Evolutionary conservation across 768 basidiomycete species (phyloP), one percentile per base, ranked within the genome.

Genomic region (Boletus rubroflammeus): DNA sequence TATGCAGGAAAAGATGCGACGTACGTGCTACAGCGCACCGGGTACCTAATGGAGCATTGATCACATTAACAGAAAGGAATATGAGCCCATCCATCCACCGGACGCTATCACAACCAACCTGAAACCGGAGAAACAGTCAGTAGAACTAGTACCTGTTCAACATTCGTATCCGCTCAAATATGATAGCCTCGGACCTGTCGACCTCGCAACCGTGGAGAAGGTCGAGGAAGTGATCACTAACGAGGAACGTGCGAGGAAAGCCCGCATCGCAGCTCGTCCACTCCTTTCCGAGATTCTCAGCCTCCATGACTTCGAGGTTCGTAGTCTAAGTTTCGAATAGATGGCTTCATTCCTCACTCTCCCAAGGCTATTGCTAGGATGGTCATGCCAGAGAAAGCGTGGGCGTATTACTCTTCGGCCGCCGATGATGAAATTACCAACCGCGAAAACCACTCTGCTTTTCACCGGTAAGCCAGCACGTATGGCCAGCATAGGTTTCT

Each of bases 351-450:
- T 25, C n/a, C 39, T 63, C 50, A 62, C 1, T 31, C 15, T 26
- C n/a, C 19, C 29, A 53, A 93, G 90, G 81, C 88, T 17, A 85
- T 98, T 49, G 94, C 93, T 9, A 88, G 81, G 69, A 76, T 76
- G 62, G 86, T 90, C 11, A 85, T 98, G 77, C 73, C 84, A 2
- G 85, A 88, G 32, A 91, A 92, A 67, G 92, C 92, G 0, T 98
- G 95, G 95, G 95, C 94, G 6, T 95, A 95, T 69, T 95, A 98
- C 65, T 93, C 90, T 1, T 94, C 92, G n/a, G 95, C 93, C 17
- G 86, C 96, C 7, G 96, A 98, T 67, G 95, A 98, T 62, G 93
- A 97, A 71, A 91, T 94, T 42, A 94, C 93, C 29, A 76, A 81
- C 55, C 79, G 93, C 46, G 93, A 96, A 70, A 97, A 97, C 62